These are phyloP conservation scores for Orbilia brochopaga DNA, from an alignment of 2,329 filamentous ascomycete species.

Conservation along the genomic window DNA sequence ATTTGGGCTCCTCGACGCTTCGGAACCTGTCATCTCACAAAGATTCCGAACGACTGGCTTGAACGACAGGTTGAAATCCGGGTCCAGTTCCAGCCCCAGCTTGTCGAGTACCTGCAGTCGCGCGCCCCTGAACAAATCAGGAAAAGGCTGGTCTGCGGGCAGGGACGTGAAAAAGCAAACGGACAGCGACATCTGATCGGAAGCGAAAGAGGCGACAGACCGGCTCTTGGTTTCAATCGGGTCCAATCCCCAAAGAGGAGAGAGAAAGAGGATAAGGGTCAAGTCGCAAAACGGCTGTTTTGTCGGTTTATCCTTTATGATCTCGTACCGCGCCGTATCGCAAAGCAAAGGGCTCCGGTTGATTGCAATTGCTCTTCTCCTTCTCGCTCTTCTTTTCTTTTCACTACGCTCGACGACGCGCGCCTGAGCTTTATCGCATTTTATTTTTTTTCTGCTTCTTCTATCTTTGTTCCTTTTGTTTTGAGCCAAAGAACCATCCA, in stretches of 20 bases:
- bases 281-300: slow-evolving; percentile 37
- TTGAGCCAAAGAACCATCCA: slow-evolving; percentile 9
- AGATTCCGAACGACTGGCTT: slow-evolving; percentile 25
- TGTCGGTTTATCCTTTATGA: slow-evolving; percentile 45
- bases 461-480: slow-evolving; percentile 9
- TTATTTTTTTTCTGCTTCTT: slow-evolving; percentile 15
- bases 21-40: slow-evolving; percentile 34
- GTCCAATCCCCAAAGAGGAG: slow-evolving; percentile 35
- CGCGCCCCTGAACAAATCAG: slow-evolving; percentile 49
- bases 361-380: slow-evolving; percentile 19
- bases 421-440: slow-evolving; percentile 22
- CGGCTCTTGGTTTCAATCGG: slow-evolving; percentile 38
- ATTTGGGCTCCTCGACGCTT: slow-evolving; percentile 4
- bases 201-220: slow-evolving; percentile 48
- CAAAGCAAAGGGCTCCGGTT: slow-evolving; percentile 21
- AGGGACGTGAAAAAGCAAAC: slow-evolving; percentile 47
- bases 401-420: slow-evolving; percentile 14
- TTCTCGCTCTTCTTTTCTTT: slow-evolving; percentile 8
- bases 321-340: slow-evolving; percentile 20
- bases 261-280: slow-evolving; percentile 44
- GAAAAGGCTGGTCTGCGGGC: slow-evolving; percentile 39
- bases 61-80: slow-evolving; percentile 13
- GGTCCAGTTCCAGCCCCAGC: not conserved
- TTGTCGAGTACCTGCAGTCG: slow-evolving; percentile 36
- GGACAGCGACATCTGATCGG: slow-evolving; percentile 30